Conservation (phyloP, 257 asterid genomes). For the Galeopsis tetrahit region DNA sequence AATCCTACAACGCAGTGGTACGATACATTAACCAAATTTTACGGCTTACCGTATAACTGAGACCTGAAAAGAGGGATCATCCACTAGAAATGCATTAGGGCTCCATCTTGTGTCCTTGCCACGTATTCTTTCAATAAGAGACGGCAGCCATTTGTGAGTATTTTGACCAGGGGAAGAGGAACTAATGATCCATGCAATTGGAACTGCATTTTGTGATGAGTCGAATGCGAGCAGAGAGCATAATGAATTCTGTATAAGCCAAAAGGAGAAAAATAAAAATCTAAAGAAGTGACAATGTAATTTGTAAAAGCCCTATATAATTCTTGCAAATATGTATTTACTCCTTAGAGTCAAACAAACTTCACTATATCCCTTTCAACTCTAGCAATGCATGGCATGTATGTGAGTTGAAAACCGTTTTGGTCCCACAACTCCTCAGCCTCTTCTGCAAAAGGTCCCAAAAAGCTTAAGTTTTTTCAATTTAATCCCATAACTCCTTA, state of each 20-base stretch:
- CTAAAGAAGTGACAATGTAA: constrained; percentile 17
- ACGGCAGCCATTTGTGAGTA: constrained; percentile 42
- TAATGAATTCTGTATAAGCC: constrained; percentile 41
- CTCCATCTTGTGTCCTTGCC: constrained; percentile 53
- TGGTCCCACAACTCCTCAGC: no score
- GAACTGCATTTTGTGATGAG: constrained; percentile 49
- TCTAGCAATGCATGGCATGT: background rate
- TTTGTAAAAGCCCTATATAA: constrained; percentile 4
- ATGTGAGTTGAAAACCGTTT: no score
- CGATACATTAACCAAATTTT: constrained; percentile 4
- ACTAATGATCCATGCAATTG: constrained; percentile 54
- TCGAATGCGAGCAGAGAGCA: constrained; percentile 54
- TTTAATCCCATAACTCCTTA: no score
- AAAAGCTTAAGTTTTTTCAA: no score
- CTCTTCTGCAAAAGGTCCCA: no score
- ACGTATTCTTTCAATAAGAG: constrained; percentile 47
- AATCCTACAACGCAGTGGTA: constrained; percentile 4
- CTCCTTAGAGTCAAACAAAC: background rate
- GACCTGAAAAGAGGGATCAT: constrained; percentile 46
- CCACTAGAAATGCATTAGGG: constrained; percentile 50
- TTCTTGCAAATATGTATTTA: constrained; percentile 2
- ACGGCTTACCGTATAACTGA: constrained; percentile 40
- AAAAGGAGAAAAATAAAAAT: constrained; percentile 29
- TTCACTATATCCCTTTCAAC: background rate
- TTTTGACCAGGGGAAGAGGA: constrained; percentile 39